Evolutionary conservation across 352 stramenopile species (phyloP).

Genomic region (Blastocystis sp.): DNA sequence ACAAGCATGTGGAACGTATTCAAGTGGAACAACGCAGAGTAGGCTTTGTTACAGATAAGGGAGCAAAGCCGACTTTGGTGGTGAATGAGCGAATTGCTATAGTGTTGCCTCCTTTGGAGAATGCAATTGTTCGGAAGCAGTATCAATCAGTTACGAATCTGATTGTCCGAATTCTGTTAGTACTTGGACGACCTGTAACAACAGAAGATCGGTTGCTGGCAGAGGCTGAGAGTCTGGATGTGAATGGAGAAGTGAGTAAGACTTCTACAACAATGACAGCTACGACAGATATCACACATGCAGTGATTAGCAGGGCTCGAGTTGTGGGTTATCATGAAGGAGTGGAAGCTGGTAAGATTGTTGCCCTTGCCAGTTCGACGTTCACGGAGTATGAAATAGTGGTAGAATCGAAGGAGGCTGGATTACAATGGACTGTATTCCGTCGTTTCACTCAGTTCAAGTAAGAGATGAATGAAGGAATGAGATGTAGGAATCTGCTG

Average conservation of each 20-base stretch:
- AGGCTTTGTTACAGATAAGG: background rate
- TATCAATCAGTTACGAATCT: conserved; percentile 17
- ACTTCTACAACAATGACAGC: background rate
- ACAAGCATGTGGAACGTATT: conserved; percentile 4
- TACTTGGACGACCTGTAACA: background rate
- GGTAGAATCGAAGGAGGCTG: background rate
- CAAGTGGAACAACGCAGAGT: background rate
- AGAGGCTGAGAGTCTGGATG: background rate
- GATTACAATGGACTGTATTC: conserved; percentile 30
- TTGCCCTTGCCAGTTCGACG: background rate
- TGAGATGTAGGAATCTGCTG: conserved; percentile 16
- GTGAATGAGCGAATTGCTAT: conserved; percentile 2
- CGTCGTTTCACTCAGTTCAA: conserved; percentile 42
- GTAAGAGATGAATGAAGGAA: background rate
- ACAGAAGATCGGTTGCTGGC: conserved; percentile 7
- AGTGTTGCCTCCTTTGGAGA: conserved; percentile 5
- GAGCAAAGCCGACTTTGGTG: background rate
- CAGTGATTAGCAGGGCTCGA: background rate
- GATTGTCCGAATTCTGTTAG: conserved; percentile 10
- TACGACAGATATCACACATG: background rate
- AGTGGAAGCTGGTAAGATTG: conserved; percentile 5
- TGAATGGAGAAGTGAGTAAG: background rate
- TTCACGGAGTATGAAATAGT: conserved; percentile 53
- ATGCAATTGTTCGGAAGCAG: background rate
- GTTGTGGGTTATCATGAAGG: conserved; percentile 29